These are phyloP conservation scores for Fusarium buharicum DNA, from an alignment of 2,329 filamentous ascomycete species.

Conservation along the genomic window DNA sequence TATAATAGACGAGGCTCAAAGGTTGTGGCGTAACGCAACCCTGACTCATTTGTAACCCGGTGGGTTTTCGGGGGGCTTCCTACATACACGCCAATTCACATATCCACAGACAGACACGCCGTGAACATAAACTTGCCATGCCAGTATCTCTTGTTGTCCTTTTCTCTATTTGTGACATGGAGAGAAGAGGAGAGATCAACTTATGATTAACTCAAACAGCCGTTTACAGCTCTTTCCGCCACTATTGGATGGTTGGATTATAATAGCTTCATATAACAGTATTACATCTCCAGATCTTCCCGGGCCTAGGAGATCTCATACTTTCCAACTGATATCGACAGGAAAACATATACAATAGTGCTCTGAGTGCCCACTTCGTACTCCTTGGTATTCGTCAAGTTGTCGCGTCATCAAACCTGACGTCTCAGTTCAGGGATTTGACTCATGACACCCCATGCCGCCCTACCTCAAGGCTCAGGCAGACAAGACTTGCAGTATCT, in stretches of 20 bases:
- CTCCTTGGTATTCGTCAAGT: background rate
- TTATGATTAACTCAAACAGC: too few species aligned
- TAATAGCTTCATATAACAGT: too few species aligned
- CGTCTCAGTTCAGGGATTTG: slow-evolving; percentile 2
- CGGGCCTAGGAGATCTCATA: background rate
- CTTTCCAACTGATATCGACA: background rate
- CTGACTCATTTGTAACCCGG: slow-evolving; percentile 8
- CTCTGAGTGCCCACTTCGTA: background rate
- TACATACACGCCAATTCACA: slow-evolving; percentile 4
- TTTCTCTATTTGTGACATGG: background rate
- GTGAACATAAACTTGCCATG: background rate
- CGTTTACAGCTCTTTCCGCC: too few species aligned
- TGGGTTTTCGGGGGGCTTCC: slow-evolving; percentile 11
- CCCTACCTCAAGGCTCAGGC: background rate
- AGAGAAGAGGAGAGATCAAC: too few species aligned
- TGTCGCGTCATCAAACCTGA: slow-evolving; percentile 4
- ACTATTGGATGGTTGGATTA: too few species aligned
- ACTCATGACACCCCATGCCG: background rate
- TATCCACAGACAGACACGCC: background rate
- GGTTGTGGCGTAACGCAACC: background rate
- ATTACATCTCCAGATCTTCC: background rate
- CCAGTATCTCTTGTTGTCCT: background rate
- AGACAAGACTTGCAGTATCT: background rate
- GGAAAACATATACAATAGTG: background rate
- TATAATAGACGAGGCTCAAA: background rate